Evolutionary conservation across 495 filamentous ascomycete genomes (phyloP).

Genomic region (Penicillium paxilli): DNA sequence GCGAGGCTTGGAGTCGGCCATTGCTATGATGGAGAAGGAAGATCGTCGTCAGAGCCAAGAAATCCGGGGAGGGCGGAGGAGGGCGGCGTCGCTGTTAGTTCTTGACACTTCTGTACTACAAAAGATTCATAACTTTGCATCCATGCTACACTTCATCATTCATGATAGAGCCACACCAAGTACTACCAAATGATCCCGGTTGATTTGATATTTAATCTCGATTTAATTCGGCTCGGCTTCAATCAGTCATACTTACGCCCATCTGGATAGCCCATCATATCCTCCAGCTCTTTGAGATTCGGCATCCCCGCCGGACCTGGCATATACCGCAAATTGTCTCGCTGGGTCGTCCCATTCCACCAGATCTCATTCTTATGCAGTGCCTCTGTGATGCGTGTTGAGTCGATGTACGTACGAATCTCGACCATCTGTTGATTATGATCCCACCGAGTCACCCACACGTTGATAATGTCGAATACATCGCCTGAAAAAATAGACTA

Average conservation of each 20-base stretch:
- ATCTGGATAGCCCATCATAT: slow-evolving; percentile 30
- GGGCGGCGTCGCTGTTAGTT: background rate
- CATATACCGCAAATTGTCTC: slow-evolving; percentile 35
- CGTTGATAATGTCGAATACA: slow-evolving; percentile 35
- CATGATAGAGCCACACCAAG: too few relatives aligned
- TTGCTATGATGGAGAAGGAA: slow-evolving; percentile 13
- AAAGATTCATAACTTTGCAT: too few relatives aligned
- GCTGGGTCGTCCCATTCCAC: slow-evolving; percentile 33
- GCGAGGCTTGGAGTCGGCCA: slow-evolving; percentile 35
- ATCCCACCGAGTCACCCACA: slow-evolving; percentile 39
- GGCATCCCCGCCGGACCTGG: slow-evolving; percentile 40
- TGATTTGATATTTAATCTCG: background rate
- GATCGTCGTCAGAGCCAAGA: slow-evolving; percentile 17
- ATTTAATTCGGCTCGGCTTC: background rate
- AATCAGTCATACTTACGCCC: slow-evolving; percentile 26
- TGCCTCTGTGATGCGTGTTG: slow-evolving; percentile 27
- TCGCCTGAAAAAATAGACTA: slow-evolving; percentile 17
- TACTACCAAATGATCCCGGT: too few relatives aligned
- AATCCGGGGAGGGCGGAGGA: background rate
- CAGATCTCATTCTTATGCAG: slow-evolving; percentile 38
- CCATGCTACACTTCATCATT: too few relatives aligned
- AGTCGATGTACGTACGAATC: slow-evolving; percentile 37
- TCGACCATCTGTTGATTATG: slow-evolving; percentile 35
- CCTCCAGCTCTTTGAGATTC: slow-evolving; percentile 29
- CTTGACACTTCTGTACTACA: background rate